Percentiles rank a stretch among this genome's conserved stretches.
These are phyloP conservation scores for Tephrocybe sp. DNA, from an alignment of 768 basidiomycete species.

Conservation along the genomic window DNA sequence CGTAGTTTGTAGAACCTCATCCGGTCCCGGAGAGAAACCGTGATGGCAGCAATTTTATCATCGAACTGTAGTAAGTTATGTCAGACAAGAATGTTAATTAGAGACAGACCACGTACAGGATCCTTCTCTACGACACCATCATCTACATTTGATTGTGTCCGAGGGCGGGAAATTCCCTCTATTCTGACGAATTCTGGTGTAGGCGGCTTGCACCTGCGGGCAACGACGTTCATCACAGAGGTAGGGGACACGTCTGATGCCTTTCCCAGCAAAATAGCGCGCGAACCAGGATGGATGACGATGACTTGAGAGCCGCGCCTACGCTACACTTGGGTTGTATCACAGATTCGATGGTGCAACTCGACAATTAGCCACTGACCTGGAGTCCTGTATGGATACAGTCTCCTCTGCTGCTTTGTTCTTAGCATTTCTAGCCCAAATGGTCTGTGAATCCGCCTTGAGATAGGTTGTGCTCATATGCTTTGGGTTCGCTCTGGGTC, in stretches of 20 bases:
- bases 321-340: conserved; percentile 28
- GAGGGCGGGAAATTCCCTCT: conserved; percentile 57
- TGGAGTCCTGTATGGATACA: conserved; percentile 40
- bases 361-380: conserved; percentile 32
- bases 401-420: conserved; percentile 47
- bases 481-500: conserved; percentile 71
- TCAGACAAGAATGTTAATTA: neutral
- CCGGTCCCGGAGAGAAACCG: conserved; percentile 71
- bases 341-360: conserved; percentile 12
- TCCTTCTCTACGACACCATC: conserved; percentile 38
- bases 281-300: conserved; percentile 79
- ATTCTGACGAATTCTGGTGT: conserved; percentile 44
- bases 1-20: conserved; percentile 86
- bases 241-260: conserved; percentile 78
- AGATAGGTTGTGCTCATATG: conserved; percentile 77
- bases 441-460: conserved; percentile 70
- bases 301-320: conserved; percentile 79
- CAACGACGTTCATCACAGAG: conserved; percentile 69
- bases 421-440: conserved; percentile 74
- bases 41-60: conserved; percentile 71
- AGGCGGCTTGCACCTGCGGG: conserved; percentile 54
- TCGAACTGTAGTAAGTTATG: no score
- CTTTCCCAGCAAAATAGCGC: conserved; percentile 69
- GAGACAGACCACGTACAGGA: conserved; percentile 40
- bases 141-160: conserved; percentile 27